Evolutionary conservation across 768 basidiomycete genomes (phyloP), one percentile per base, ranked within the genome.

Genomic region (Clavulina sp.): DNA sequence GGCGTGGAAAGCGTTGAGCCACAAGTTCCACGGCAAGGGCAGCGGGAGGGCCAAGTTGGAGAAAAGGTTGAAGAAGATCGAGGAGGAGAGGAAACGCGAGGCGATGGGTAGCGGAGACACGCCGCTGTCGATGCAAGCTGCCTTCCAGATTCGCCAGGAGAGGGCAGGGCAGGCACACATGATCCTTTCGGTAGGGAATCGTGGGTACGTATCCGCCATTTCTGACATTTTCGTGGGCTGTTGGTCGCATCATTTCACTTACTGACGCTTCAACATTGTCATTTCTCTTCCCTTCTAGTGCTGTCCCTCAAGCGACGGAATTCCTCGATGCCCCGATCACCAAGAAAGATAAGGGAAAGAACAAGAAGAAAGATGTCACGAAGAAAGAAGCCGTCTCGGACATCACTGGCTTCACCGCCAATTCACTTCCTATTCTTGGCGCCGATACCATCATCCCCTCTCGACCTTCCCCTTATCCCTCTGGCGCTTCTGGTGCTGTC

Each of bases 21-120:
- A 99, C 64, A 85, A 87, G 62, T 97, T 99, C 77, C 95, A 99
- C 59, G 95, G 95, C 32, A 96, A 97, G 66, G 88, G 88, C 2
- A 86, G 85, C 1, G 95, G 95, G 7, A 85, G 82, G 69, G 86
- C 84, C 77, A 97, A 97, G 74, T 91, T 83, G 23, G 93, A 96
- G 72, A 96, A 96, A 65, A 74, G 88, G 55, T 61, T 96, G 57
- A 91, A 92, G 75, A 91, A 84, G 70, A 96, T 97, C 57, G 85
- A 81, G n/a, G 92, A 97, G 60, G 95, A 99, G 70, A 78, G 83
- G 65, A 96, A 95, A 71, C 76, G 88, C 62, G 77, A 78, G 54
- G 84, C 89, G 6, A 96, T 96, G 91, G 78, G 74, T 18, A 88
- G 88, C 58, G 87, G 88, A 1, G 95, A 99, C 67, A 96, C 93